These are phyloP conservation scores for Pseudogymnoascus sp. DNA, from an alignment of 2,329 filamentous ascomycete species.

Conservation along the genomic window DNA sequence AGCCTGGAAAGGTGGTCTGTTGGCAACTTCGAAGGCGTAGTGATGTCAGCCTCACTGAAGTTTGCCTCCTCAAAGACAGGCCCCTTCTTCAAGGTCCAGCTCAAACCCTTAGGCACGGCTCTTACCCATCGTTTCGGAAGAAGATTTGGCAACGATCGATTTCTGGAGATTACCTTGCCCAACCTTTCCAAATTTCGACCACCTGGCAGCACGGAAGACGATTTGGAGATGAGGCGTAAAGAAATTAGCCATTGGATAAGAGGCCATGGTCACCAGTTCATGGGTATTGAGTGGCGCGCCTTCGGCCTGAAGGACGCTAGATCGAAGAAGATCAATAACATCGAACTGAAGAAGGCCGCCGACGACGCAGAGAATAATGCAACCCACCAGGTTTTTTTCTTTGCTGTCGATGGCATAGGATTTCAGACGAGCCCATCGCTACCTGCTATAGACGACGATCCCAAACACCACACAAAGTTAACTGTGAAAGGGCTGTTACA, in stretches of 20 bases:
- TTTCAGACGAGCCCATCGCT: not conserved
- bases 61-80: slow-evolving; percentile 28
- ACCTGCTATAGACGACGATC: slow-evolving; percentile 5
- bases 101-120: slow-evolving; percentile 43
- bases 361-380: slow-evolving; percentile 26
- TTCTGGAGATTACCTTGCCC: slow-evolving; percentile 48
- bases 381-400: slow-evolving; percentile 43
- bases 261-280: slow-evolving; percentile 18
- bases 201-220: slow-evolving; percentile 24
- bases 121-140: slow-evolving; percentile 44
- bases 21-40: slow-evolving; percentile 34
- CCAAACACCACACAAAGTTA: slow-evolving; percentile 22
- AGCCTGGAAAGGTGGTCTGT: slow-evolving; percentile 14
- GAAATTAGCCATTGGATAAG: slow-evolving; percentile 36
- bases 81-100: slow-evolving; percentile 38
- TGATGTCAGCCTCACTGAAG: slow-evolving; percentile 37
- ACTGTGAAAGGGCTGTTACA: slow-evolving; percentile 37
- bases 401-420: slow-evolving; percentile 41
- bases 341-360: slow-evolving; percentile 29
- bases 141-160: slow-evolving; percentile 50
- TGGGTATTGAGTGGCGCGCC: slow-evolving; percentile 25
- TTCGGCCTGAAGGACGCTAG: slow-evolving; percentile 23
- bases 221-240: slow-evolving; percentile 28
- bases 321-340: slow-evolving; percentile 29
- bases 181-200: slow-evolving; percentile 28